A percentile compares a stretch with the other conserved stretches of the same genome.
Evolutionary conservation across 352 stramenopile species (phyloP).

Genomic region (Pythium rhizo-oryzae): DNA sequence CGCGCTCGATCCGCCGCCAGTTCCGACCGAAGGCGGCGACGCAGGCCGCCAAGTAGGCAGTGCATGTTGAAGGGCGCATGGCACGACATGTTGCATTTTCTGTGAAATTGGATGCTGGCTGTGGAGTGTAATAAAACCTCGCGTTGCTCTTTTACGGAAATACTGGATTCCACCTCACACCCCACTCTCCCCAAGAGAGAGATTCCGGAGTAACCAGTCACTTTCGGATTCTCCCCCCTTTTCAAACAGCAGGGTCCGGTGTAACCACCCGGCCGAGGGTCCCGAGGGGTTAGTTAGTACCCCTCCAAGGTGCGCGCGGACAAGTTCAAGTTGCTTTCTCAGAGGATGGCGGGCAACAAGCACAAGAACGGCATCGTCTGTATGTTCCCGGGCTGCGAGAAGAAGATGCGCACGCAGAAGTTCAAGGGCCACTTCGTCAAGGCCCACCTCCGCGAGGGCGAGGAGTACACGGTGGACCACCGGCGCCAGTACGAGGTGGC

Average conservation of each 20-base stretch:
- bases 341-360: conserved; percentile 82
- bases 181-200: conserved; percentile 26
- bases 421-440: conserved; percentile 88
- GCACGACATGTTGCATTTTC: conserved; percentile 22
- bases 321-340: conserved; percentile 31
- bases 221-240: conserved; percentile 10
- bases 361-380: conserved; percentile 91
- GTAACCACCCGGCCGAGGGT: conserved; percentile 13
- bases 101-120: conserved; percentile 27
- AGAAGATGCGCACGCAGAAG: conserved; percentile 87
- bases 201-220: conserved; percentile 40
- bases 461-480: conserved; percentile 81
- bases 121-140: conserved; percentile 29
- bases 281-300: conserved; percentile 20
- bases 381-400: conserved; percentile 78
- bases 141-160: conserved; percentile 3
- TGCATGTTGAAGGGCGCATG: background rate
- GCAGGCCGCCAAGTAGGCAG: conserved; percentile 32
- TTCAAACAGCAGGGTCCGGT: background rate
- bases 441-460: conserved; percentile 70
- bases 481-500: conserved; percentile 77
- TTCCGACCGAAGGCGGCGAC: conserved; percentile 44
- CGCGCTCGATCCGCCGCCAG: conserved; percentile 49
- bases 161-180: conserved; percentile 1
- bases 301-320: conserved; percentile 3